Conservation (phyloP, 2,329 filamentous ascomycete genomes). For the Graphiopsis chlorocephala region DNA sequence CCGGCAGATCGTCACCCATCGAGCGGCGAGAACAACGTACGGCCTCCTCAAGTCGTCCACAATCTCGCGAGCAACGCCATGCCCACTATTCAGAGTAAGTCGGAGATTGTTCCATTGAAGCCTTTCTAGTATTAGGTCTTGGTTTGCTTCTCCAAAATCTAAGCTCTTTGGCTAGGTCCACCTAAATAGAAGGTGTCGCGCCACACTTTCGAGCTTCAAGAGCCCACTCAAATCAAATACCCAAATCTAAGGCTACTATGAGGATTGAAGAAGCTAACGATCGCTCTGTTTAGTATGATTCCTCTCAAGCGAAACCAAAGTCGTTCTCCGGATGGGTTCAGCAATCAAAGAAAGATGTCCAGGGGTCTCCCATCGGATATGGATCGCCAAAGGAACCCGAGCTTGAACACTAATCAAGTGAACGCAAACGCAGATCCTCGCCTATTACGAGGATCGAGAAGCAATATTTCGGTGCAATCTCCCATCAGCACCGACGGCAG, state of each 20-base stretch:
- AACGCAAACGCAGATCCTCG: constrained; percentile 6
- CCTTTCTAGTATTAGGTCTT: background rate
- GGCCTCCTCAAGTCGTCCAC: background rate
- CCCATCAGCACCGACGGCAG: constrained; percentile 4
- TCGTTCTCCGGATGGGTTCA: constrained; percentile 7
- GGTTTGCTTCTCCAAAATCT: background rate
- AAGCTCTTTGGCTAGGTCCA: background rate
- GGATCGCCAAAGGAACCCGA: background rate
- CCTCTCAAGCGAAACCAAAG: background rate
- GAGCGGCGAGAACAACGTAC: background rate
- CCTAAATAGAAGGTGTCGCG: background rate
- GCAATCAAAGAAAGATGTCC: background rate
- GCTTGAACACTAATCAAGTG: background rate
- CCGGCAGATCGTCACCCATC: background rate
- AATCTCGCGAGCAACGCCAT: background rate
- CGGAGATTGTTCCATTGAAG: background rate
- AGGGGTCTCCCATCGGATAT: background rate
- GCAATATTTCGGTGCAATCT: background rate
- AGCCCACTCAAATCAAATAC: background rate
- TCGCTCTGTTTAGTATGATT: constrained; percentile 3
- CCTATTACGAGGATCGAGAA: background rate
- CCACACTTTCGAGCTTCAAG: background rate
- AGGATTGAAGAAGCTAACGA: background rate
- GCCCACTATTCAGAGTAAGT: background rate
- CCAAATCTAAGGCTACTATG: background rate